A percentile compares a stretch with the other conserved stretches of the same genome.
Conservation (phyloP, 2,329 filamentous ascomycete genomes). For the Thelonectria discophora region DNA sequence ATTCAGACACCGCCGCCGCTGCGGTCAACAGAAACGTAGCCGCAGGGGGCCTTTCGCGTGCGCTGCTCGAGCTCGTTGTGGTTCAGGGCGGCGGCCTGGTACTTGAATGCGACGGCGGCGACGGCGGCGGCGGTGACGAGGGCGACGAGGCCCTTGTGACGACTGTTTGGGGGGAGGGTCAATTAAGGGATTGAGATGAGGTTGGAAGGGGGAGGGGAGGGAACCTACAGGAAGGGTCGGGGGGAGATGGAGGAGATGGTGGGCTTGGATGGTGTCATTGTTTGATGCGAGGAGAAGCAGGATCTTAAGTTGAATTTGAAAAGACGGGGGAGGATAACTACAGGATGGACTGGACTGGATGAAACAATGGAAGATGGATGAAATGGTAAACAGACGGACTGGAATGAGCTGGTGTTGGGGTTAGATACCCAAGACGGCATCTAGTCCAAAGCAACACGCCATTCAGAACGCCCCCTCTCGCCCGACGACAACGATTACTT, state of each 20-base stretch:
- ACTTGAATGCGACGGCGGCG: conserved; percentile 43
- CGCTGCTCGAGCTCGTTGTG: conserved; percentile 56
- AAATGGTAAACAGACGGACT: background rate
- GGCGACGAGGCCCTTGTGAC: conserved; percentile 50
- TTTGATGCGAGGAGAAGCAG: background rate
- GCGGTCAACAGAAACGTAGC: conserved; percentile 62
- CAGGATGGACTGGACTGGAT: background rate
- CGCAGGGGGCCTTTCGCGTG: conserved; percentile 47
- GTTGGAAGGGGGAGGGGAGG: too few relatives aligned
- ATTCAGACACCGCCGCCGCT: conserved; percentile 59
- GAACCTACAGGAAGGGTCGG: conserved; percentile 37
- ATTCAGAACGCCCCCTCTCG: too few relatives aligned
- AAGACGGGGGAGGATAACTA: background rate
- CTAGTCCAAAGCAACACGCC: background rate
- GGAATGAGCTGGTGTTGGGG: conserved; percentile 7
- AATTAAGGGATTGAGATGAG: conserved; percentile 3
- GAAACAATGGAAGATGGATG: background rate
- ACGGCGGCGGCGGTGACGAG: conserved; percentile 45
- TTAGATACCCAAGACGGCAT: background rate
- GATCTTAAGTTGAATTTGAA: background rate
- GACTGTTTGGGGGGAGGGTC: conserved; percentile 41
- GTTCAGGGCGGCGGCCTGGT: conserved; percentile 48
- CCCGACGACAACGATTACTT: too few relatives aligned
- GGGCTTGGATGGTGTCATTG: conserved; percentile 26
- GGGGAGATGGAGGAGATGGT: conserved; percentile 26